Evolutionary conservation across 2,329 filamentous ascomycete genomes (phyloP).

Genomic region (Pestalotiopsis sp.): DNA sequence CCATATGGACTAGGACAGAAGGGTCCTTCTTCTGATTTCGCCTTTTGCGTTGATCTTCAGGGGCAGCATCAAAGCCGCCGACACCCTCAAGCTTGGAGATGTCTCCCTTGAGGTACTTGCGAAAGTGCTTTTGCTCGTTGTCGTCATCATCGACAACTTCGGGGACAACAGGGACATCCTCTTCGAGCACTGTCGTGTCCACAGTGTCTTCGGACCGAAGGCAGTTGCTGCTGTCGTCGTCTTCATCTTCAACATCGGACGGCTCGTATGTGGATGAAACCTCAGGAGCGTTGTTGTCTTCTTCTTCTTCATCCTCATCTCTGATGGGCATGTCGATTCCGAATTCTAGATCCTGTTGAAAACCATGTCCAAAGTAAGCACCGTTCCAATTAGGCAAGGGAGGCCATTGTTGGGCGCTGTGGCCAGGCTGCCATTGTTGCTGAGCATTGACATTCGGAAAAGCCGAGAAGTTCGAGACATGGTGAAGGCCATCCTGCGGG

Average conservation of each 20-base stretch:
- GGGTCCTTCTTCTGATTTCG: slow-evolving; percentile 77
- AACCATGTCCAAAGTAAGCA: slow-evolving; percentile 4
- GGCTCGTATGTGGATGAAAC: slow-evolving; percentile 26
- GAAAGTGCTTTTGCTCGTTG: slow-evolving; percentile 3
- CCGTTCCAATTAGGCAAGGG: not conserved
- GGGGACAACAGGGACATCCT: not conserved
- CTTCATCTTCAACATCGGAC: slow-evolving; percentile 26
- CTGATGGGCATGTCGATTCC: not conserved
- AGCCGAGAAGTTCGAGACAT: not conserved
- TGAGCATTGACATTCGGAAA: not conserved
- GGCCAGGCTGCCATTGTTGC: not conserved
- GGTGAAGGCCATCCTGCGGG: slow-evolving; percentile 1
- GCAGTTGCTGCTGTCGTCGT: slow-evolving; percentile 18
- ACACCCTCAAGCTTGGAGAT: slow-evolving; percentile 65
- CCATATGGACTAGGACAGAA: slow-evolving; percentile 70
- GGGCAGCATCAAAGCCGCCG: slow-evolving; percentile 80
- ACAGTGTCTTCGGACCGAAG: slow-evolving; percentile 27
- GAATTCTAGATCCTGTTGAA: slow-evolving; percentile 16
- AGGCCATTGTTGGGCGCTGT: slow-evolving; percentile 4
- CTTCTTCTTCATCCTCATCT: slow-evolving; percentile 18
- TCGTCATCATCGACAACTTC: not conserved
- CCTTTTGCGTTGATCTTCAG: slow-evolving; percentile 70
- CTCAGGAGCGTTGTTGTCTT: slow-evolving; percentile 13
- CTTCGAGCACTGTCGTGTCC: slow-evolving; percentile 27
- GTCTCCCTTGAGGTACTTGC: slow-evolving; percentile 11